Conservation (phyloP, 2,329 filamentous ascomycete genomes). For the Xylariaceae sp. region DNA sequence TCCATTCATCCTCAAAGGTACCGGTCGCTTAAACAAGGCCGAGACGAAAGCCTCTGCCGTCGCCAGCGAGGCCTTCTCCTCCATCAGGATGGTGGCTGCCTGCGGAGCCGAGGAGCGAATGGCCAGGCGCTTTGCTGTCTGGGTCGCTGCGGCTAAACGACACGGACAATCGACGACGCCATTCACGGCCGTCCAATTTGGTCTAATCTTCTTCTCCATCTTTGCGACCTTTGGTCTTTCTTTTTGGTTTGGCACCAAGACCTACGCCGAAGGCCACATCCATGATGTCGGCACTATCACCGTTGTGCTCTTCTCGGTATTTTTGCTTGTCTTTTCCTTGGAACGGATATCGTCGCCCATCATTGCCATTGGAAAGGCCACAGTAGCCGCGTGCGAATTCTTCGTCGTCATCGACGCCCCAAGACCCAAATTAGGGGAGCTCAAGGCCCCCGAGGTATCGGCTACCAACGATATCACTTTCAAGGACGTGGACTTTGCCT, state of each 20-base stretch:
- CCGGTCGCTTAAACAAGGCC: conserved; percentile 41
- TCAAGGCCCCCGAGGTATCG: conserved; percentile 46
- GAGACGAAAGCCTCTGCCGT: conserved; percentile 54
- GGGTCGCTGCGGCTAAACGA: conserved; percentile 48
- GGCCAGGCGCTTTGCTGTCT: conserved; percentile 46
- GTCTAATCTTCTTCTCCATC: conserved; percentile 49
- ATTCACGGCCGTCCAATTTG: conserved; percentile 47
- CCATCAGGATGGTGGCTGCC: conserved; percentile 57
- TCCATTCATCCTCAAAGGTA: conserved; percentile 51
- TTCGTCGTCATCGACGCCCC: conserved; percentile 50
- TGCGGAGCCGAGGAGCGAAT: conserved; percentile 56
- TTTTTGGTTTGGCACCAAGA: conserved; percentile 59
- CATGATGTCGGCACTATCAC: conserved; percentile 48
- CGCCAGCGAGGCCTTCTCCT: conserved; percentile 55
- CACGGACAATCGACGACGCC: conserved; percentile 47
- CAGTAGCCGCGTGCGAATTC: conserved; percentile 53
- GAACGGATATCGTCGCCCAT: conserved; percentile 53
- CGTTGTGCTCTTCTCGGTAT: conserved; percentile 52
- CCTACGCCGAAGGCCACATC: conserved; percentile 42
- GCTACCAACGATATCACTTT: conserved; percentile 53
- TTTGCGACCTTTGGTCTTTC: conserved; percentile 50
- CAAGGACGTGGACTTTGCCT: conserved; percentile 63
- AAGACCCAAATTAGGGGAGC: conserved; percentile 35
- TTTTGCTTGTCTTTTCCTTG: conserved; percentile 52
- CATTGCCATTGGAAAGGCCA: conserved; percentile 53